A percentile compares a stretch with the other conserved stretches of the same genome.
phyloP scores from a whole-genome alignment of 306 rosid genomes.

The Boehmeria nivea region DNA sequence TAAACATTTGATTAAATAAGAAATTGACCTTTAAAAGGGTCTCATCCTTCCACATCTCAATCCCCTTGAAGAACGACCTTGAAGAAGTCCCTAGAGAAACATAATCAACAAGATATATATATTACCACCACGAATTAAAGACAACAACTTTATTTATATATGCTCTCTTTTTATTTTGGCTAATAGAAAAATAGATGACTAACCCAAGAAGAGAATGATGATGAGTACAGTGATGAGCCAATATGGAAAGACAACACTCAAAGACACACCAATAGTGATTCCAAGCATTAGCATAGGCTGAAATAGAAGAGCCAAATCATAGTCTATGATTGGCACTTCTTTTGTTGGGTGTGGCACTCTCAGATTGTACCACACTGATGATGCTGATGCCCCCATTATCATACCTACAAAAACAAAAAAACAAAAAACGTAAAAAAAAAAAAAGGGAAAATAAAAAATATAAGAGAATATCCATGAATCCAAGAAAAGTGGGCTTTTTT shows the following conservation, averaged over 20 bases:
- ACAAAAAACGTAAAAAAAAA: neutral
- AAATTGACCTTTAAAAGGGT: conserved; percentile 45
- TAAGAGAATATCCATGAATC: neutral
- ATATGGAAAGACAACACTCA: conserved; percentile 88
- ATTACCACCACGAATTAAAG: neutral
- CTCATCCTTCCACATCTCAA: conserved; percentile 79
- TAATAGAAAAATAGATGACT: neutral
- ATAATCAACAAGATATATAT: too few relatives aligned
- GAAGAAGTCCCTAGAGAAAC: conserved; percentile 61
- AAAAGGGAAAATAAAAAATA: neutral
- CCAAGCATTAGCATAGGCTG: conserved; percentile 98
- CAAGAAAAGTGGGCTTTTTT: neutral
- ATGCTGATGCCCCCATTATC: conserved; percentile 92
- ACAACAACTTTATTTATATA: too few relatives aligned
- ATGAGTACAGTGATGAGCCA: conserved; percentile 91
- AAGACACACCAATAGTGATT: conserved; percentile 77
- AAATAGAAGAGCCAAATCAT: conserved; percentile 78
- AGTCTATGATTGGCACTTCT: conserved; percentile 76
- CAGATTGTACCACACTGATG: conserved; percentile 87
- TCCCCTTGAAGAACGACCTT: conserved; percentile 68
- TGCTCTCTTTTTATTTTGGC: too few relatives aligned
- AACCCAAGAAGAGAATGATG: conserved; percentile 75
- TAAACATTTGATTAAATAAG: neutral
- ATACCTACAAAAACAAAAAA: conserved; percentile 44
- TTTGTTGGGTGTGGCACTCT: conserved; percentile 84